These are phyloP conservation scores for Coprinellus micaceus DNA, from an alignment of 768 basidiomycete genomes.

Conservation along the genomic window DNA sequence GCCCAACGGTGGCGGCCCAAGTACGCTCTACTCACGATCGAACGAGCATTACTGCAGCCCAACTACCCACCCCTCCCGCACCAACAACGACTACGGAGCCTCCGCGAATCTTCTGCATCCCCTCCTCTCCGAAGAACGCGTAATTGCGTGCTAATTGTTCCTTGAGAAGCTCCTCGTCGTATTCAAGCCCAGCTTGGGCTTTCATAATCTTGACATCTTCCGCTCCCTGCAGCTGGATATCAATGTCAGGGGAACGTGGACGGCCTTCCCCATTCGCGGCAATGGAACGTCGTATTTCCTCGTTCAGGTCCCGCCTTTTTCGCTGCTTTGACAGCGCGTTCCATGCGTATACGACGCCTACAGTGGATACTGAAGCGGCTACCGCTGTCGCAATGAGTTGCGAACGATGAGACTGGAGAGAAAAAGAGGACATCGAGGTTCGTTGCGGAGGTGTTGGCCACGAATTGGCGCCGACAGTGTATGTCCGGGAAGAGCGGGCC, in stretches of 20 bases:
- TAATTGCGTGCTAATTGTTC: conserved; percentile 95
- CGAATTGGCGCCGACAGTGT: not conserved
- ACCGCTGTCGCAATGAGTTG: conserved; percentile 68
- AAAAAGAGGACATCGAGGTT: conserved; percentile 27
- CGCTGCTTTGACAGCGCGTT: conserved; percentile 42
- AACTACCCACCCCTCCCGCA: conserved; percentile 95
- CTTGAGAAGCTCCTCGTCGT: conserved; percentile 76
- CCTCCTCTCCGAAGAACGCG: conserved; percentile 88
- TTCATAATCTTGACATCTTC: conserved; percentile 4
- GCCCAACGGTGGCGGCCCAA: conserved; percentile 2
- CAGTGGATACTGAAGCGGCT: conserved; percentile 60
- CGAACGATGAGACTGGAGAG: conserved; percentile 50
- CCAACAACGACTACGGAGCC: conserved; percentile 86
- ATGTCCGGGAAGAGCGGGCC: not conserved
- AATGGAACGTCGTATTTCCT: conserved; percentile 55
- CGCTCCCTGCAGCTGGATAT: conserved; percentile 2
- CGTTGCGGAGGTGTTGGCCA: not conserved
- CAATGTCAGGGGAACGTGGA: conserved; percentile 1
- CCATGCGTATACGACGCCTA: conserved; percentile 56
- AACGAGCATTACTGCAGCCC: conserved; percentile 91
- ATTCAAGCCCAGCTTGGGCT: conserved; percentile 24
- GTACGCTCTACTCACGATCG: conserved; percentile 62
- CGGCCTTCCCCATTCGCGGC: conserved; percentile 24
- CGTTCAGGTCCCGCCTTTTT: conserved; percentile 51
- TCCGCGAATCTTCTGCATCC: conserved; percentile 72